A percentile compares a stretch with the other conserved stretches of the same genome.
Conservation (phyloP, 2,329 filamentous ascomycete species). For the Fusarium longipes region DNA sequence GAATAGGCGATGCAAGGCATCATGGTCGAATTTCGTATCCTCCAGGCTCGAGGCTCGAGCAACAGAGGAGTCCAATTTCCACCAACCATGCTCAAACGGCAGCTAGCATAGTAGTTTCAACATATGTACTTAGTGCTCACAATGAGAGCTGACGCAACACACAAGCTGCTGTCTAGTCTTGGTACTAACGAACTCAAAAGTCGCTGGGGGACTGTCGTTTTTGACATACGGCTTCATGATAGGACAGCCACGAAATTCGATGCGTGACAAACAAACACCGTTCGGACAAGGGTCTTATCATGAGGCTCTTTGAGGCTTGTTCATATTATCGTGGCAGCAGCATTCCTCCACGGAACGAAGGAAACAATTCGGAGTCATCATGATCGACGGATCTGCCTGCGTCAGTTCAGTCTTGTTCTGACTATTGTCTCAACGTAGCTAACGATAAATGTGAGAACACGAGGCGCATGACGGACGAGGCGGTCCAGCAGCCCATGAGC, state of each 20-base stretch:
- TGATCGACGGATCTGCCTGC: conserved; percentile 17
- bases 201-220: conserved; percentile 36
- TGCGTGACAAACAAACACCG: conserved; percentile 11
- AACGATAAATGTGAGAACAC: conserved; percentile 26
- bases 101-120: conserved; percentile 26
- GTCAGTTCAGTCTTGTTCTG: conserved; percentile 9
- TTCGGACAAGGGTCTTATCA: conserved; percentile 30
- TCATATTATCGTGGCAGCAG: background rate
- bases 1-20: conserved; percentile 12
- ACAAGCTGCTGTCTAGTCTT: conserved; percentile 42
- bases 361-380: conserved; percentile 10
- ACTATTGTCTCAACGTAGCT: conserved; percentile 29
- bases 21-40: background rate
- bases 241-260: conserved; percentile 22
- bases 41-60: background rate
- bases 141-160: conserved; percentile 43
- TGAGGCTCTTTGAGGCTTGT: conserved; percentile 30
- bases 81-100: conserved; percentile 35
- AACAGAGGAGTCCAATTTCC: conserved; percentile 32
- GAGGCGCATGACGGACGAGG: conserved; percentile 38
- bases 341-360: conserved; percentile 26
- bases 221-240: conserved; percentile 19
- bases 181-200: conserved; percentile 40
- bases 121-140: conserved; percentile 37
- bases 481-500: conserved; percentile 22